Evolutionary conservation across 2,329 filamentous ascomycete genomes (phyloP), one percentile per base, ranked within the genome.

Genomic region (Apiospora arundinis): DNA sequence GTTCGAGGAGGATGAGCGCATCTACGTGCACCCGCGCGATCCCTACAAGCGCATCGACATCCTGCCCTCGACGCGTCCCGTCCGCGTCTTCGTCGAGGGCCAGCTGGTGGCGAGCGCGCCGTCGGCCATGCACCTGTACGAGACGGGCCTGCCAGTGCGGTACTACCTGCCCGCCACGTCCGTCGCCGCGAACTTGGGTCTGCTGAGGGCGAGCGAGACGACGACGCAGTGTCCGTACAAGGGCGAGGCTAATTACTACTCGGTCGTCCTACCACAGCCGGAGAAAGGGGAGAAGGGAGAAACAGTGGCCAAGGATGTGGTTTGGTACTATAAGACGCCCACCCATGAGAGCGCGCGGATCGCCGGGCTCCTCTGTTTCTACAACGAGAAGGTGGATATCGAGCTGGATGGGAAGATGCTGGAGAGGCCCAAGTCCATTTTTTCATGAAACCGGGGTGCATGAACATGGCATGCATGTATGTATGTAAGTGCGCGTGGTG

Each of bases 371-470:
- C 66, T 91, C 69, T 92, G 90, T 76, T 92, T 92, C 72, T 92
- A 92, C 74, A 91, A 92, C 73, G 91, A 92, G 78, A 90, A 90
- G 79, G 89, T 92, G 1, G 88, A 92, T 72, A 85, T 92, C n/a
- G 81, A 83, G 70, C 74, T 92, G 7, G 88, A 90, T 72, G 90
- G 90, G 0, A 76, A 80, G 70, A 72, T 78, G 45, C 48, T 81
- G 69, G 74, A 78, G 52, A 74, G 75, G n/a, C 81, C 81, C 12
- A 76, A 77, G 72, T 75, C 76, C 21, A 70, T 45, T 44, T 78
- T 78, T 71, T 73, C 75, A 6, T 73, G 72, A 74, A 6, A 40
- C 56, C 18, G 21, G 56, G 52, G 52, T 32, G 52, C 42, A 16
- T 45, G 12, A 16, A 12, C 14, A 16, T 18, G 14, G 14, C 16